Conservation (phyloP, 2,329 filamentous ascomycete genomes). For the Cladophialophora psammophila region DNA sequence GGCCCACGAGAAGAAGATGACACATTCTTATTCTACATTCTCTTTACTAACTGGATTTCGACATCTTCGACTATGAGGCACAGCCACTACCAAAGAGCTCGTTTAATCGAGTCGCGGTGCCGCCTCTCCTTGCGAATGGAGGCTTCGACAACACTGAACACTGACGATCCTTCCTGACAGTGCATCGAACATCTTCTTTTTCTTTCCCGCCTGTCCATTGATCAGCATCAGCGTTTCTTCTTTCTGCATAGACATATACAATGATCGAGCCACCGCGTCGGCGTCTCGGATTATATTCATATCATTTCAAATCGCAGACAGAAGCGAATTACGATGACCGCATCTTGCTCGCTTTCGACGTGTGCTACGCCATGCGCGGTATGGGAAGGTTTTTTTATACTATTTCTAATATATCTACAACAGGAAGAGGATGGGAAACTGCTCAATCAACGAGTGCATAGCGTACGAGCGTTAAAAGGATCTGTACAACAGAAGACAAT, state of each 20-base stretch:
- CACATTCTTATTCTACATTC: neutral
- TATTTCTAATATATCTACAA: neutral
- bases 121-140: neutral
- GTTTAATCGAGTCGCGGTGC: neutral
- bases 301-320: neutral
- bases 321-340: neutral
- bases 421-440: neutral
- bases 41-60: neutral
- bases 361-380: neutral
- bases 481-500: neutral
- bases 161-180: neutral
- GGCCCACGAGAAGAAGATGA: neutral
- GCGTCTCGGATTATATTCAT: neutral
- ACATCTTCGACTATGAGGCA: neutral
- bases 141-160: neutral
- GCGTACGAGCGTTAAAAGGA: neutral
- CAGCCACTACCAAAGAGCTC: neutral
- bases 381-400: neutral
- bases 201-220: neutral
- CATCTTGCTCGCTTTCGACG: neutral
- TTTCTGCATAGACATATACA: neutral
- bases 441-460: neutral
- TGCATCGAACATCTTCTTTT: neutral
- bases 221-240: neutral
- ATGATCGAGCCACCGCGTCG: neutral